phyloP scores from a whole-genome alignment of 2,329 filamentous ascomycete genomes.

The Verticillium nonalfalfae region DNA sequence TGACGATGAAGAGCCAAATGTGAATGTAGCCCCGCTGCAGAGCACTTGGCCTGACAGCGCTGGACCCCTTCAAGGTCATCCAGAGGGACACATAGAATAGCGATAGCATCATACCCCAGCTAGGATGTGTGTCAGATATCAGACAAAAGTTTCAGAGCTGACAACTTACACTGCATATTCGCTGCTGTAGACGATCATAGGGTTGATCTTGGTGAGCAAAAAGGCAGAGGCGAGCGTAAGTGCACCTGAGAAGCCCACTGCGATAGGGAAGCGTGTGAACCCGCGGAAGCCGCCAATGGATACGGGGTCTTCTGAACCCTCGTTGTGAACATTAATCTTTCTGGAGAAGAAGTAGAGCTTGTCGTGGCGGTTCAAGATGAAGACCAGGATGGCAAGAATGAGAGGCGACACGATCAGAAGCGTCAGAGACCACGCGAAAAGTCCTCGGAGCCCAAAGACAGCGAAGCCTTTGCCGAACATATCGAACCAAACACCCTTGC shows the following conservation, averaged over 20 bases:
- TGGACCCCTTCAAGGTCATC: conserved; percentile 73
- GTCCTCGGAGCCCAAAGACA: conserved; percentile 69
- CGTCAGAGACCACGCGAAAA: conserved; percentile 84
- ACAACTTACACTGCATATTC: conserved; percentile 64
- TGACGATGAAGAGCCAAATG: conserved; percentile 75
- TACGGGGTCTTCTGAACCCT: conserved; percentile 52
- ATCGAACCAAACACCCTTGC: conserved; percentile 86
- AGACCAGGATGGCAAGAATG: conserved; percentile 61
- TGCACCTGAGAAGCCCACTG: conserved; percentile 60
- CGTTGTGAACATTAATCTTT: conserved; percentile 44
- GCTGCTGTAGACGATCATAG: conserved; percentile 85
- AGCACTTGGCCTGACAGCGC: conserved; percentile 76
- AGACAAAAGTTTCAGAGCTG: background rate
- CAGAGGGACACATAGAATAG: conserved; percentile 77
- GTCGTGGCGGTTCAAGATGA: conserved; percentile 62
- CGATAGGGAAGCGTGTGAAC: conserved; percentile 76
- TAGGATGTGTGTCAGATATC: conserved; percentile 16
- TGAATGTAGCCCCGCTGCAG: conserved; percentile 75
- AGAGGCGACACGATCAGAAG: conserved; percentile 76
- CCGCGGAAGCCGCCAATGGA: conserved; percentile 71
- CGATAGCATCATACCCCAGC: conserved; percentile 79
- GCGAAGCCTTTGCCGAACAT: conserved; percentile 76
- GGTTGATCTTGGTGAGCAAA: conserved; percentile 76
- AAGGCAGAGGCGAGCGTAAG: conserved; percentile 68
- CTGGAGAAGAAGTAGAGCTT: conserved; percentile 86